Evolutionary conservation across 306 rosid species (phyloP), one percentile per base, ranked within the genome.

Genomic region (Spatholobus suberectus): DNA sequence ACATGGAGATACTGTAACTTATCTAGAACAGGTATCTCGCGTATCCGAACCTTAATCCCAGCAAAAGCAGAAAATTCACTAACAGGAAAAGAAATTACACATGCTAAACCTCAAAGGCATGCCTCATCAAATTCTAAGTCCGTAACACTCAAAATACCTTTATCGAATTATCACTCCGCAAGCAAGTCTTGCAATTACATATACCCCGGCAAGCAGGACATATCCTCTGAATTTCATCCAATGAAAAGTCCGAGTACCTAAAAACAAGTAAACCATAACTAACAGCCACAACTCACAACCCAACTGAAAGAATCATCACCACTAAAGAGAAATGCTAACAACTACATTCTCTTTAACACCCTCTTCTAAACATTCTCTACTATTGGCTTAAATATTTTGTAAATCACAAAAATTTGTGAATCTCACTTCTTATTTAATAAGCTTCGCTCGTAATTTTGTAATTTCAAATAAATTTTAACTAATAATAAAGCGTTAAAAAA

Each of bases 181-280:
- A 84, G 81, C 99, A 96, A 82, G 80, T 87, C 88, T 82, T 94
- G 87, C 98, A 96, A 83, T 88, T 94, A 83, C 98, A 96, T 73
- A 85, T 89, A 80, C 99, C 98, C 68, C 92, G 87, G 78, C 98
- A 96, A 54, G 99, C 97, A 67, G 99, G 99, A 77, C 98, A 96
- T 29, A 67, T 78, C 83, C 79, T 92, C 92, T 90, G 94, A 81
- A 94, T 85, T 63, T 94, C 98, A 68, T 94, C 98, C 86, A 82
- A 38, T 8, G 97, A 75, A 63, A 90, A 80, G 84, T 89, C 88
- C 14, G 90, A 81, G 82, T 96, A 96, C 91, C 99, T 96, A 84
- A 61, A 70, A 78, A 18, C 27, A 82, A 81, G 79, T 52, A 73
- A 75, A 76, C 62, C 71, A 71, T 65, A 73, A 76, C 70, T 81